phyloP scores from a whole-genome alignment of 2,329 filamentous ascomycete species.

The Colletotrichum tropicicola region DNA sequence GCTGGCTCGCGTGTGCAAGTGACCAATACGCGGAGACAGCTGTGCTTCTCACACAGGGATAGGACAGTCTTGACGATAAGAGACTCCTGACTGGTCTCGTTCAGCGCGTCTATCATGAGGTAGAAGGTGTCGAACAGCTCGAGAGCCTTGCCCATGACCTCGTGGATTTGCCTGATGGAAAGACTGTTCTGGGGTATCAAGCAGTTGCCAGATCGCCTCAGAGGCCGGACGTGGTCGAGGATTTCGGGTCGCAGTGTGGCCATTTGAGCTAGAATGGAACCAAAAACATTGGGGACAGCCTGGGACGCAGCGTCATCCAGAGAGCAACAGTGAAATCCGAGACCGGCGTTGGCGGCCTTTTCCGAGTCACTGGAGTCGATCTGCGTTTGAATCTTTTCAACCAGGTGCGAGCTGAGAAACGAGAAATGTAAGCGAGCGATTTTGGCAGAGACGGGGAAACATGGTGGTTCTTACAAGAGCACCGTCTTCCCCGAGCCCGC shows the following conservation, averaged over 20 bases:
- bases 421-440: neutral
- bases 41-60: conserved; percentile 29
- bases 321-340: conserved; percentile 37
- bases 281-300: conserved; percentile 37
- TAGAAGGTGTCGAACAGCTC: conserved; percentile 29
- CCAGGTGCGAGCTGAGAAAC: conserved; percentile 34
- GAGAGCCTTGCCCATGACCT: conserved; percentile 26
- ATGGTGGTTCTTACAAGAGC: conserved; percentile 32
- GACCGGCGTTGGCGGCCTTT: conserved; percentile 17
- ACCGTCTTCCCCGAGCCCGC: conserved; percentile 40
- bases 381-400: conserved; percentile 30
- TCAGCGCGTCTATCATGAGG: conserved; percentile 35
- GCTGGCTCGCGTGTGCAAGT: conserved; percentile 33
- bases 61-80: conserved; percentile 29
- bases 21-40: conserved; percentile 32
- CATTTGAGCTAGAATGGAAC: conserved; percentile 37
- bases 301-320: conserved; percentile 37
- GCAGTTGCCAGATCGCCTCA: conserved; percentile 11
- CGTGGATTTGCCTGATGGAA: conserved; percentile 23
- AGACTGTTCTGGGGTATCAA: conserved; percentile 35
- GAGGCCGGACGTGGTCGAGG: conserved; percentile 30
- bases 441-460: neutral
- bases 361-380: neutral
- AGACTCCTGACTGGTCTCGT: conserved; percentile 32
- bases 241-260: conserved; percentile 22